Evolutionary conservation across 192 early-diverging fungal species (phyloP).

Genomic region (Nowakowskiella sp.): DNA sequence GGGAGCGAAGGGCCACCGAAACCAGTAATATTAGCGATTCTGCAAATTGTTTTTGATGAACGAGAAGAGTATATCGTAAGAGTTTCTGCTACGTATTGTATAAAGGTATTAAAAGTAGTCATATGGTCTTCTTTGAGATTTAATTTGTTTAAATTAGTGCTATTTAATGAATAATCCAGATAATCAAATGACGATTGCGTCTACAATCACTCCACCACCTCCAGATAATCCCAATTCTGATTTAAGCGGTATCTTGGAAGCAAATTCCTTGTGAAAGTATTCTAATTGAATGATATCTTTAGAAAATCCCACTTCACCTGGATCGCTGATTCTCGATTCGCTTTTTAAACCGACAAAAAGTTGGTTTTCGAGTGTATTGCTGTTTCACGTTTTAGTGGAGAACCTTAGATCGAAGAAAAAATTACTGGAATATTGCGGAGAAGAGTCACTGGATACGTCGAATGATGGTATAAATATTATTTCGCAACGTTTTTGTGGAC

Average conservation of each 20-base stretch:
- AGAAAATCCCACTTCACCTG: constrained; percentile 75
- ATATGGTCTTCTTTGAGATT: neutral
- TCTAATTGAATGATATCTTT: constrained; percentile 8
- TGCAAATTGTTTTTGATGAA: constrained; percentile 67
- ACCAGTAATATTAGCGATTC: constrained; percentile 71
- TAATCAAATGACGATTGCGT: constrained; percentile 76
- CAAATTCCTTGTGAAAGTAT: constrained; percentile 6
- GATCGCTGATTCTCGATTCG: constrained; percentile 75
- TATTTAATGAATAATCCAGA: constrained; percentile 79
- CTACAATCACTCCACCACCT: constrained; percentile 75
- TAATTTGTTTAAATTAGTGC: constrained; percentile 20
- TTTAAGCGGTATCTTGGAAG: constrained; percentile 33
- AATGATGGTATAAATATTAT: constrained; percentile 1
- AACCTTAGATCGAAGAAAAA: constrained; percentile 71
- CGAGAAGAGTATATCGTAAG: constrained; percentile 64
- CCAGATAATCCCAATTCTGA: constrained; percentile 57
- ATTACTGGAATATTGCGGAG: constrained; percentile 64
- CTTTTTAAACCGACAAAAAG: constrained; percentile 70
- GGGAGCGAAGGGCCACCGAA: constrained; percentile 44
- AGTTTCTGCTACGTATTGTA: constrained; percentile 75
- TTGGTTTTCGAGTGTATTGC: constrained; percentile 82
- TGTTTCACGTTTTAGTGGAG: constrained; percentile 69
- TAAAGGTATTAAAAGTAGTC: constrained; percentile 40
- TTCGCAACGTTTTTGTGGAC: no score
- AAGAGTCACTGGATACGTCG: constrained; percentile 56